phyloP scores from a whole-genome alignment of 257 asterid species.

The Thymus mandschuricus region DNA sequence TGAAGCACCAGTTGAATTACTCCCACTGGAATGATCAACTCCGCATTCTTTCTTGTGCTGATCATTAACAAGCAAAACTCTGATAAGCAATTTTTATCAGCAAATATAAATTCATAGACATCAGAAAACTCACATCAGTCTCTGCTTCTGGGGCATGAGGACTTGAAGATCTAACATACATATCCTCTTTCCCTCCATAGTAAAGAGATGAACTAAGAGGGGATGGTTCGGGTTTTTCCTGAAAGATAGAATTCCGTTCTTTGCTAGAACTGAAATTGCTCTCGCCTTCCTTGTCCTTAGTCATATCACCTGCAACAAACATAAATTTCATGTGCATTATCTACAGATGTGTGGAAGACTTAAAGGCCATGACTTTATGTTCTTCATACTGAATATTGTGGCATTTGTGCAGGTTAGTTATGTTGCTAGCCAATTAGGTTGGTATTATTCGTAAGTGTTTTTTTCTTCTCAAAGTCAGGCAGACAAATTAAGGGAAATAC shows the following conservation, averaged over 20 bases:
- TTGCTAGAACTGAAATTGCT: slow-evolving; percentile 27
- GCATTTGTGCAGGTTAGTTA: background rate
- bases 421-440: background rate
- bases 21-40: slow-evolving; percentile 39
- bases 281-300: slow-evolving; percentile 33
- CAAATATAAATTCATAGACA: background rate
- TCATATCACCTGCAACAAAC: slow-evolving; percentile 31
- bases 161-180: slow-evolving; percentile 44
- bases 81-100: slow-evolving; percentile 16
- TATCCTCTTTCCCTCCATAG: slow-evolving; percentile 59
- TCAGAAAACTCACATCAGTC: slow-evolving; percentile 35
- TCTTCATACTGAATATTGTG: background rate
- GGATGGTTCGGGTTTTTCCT: slow-evolving; percentile 43
- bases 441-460: background rate
- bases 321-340: background rate
- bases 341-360: background rate
- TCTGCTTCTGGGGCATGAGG: slow-evolving; percentile 31
- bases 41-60: slow-evolving; percentile 47
- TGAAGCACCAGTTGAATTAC: slow-evolving; percentile 39
- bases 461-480: background rate
- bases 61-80: slow-evolving; percentile 23
- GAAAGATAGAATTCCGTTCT: slow-evolving; percentile 37
- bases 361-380: background rate
- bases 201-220: slow-evolving; percentile 58
- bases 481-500: background rate